Evolutionary conservation across 306 rosid genomes (phyloP).

Genomic region (Canavalia gladiata): DNA sequence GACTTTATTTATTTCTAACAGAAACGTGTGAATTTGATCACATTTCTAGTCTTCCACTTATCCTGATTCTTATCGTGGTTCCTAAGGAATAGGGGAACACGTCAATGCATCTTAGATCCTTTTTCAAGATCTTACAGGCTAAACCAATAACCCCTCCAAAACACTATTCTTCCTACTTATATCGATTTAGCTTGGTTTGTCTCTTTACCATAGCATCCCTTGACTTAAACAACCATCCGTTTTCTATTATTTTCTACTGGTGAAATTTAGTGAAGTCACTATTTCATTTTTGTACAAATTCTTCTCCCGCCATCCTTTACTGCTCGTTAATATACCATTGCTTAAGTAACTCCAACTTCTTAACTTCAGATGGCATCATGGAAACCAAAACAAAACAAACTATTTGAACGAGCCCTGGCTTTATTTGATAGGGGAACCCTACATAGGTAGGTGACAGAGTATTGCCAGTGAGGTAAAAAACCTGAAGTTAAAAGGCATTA

Average conservation of each 20-base stretch:
- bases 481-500: too few relatives aligned
- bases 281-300: background rate
- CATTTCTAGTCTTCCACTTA: constrained; percentile 52
- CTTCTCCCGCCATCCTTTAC: background rate
- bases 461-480: too few relatives aligned
- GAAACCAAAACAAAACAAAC: too few relatives aligned
- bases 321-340: background rate
- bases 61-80: constrained; percentile 52
- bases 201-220: constrained; percentile 47
- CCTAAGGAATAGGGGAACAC: constrained; percentile 23
- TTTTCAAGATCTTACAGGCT: constrained; percentile 57
- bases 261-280: constrained; percentile 3
- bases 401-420: too few relatives aligned
- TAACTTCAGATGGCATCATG: constrained; percentile 42
- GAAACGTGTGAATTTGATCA: constrained; percentile 44
- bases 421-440: too few relatives aligned
- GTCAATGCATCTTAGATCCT: constrained; percentile 55
- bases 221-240: background rate
- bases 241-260: background rate
- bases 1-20: background rate
- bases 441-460: too few relatives aligned
- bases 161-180: constrained; percentile 54
- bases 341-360: background rate
- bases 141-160: constrained; percentile 48
- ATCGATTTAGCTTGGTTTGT: constrained; percentile 51